Evolutionary conservation across 805 yeast species (phyloP).

Genomic region (Candida verbasci): DNA sequence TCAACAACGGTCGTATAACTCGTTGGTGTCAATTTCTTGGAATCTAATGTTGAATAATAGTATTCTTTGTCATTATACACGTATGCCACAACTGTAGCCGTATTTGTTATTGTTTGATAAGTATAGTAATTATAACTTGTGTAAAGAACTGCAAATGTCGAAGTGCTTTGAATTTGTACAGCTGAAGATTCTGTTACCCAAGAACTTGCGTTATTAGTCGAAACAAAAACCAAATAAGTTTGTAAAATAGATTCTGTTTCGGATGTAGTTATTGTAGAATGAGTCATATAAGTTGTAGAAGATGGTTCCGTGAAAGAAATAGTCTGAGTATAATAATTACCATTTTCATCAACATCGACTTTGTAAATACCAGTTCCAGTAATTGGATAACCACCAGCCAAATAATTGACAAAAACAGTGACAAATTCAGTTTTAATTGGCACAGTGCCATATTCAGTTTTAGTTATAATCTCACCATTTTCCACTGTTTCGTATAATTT

Average conservation of each 20-base stretch:
- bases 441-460: neutral
- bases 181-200: neutral
- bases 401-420: neutral
- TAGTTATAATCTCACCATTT: neutral
- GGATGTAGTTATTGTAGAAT: neutral
- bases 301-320: neutral
- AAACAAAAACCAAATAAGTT: neutral
- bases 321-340: neutral
- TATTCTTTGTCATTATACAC: neutral
- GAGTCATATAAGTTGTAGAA: neutral
- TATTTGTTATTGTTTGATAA: neutral
- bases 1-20: neutral
- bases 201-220: neutral
- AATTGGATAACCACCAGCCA: neutral
- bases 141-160: neutral
- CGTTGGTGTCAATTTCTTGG: neutral
- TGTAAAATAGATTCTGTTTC: neutral
- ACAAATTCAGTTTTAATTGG: neutral
- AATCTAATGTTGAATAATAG: neutral
- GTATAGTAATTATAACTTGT: neutral
- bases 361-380: neutral
- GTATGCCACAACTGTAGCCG: neutral
- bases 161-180: neutral
- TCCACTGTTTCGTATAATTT: no score
- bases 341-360: neutral